phyloP scores from a whole-genome alignment of 2,329 filamentous ascomycete species.

The Colletotrichum incanum region DNA sequence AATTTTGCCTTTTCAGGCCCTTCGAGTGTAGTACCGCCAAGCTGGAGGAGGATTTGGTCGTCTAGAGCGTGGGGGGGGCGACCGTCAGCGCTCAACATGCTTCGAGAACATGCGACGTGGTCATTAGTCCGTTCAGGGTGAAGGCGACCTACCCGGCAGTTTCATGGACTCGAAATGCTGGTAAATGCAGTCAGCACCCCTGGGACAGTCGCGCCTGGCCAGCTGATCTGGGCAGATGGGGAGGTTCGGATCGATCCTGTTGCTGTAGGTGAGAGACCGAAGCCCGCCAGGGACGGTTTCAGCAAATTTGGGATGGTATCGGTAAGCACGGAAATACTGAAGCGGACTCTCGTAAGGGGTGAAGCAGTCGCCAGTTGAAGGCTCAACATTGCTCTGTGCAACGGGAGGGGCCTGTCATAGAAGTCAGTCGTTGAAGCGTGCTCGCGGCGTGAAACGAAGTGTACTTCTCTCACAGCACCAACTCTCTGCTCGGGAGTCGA shows the following conservation, averaged over 20 bases:
- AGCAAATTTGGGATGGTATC: constrained; percentile 86
- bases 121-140: constrained; percentile 38
- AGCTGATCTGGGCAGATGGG: constrained; percentile 85
- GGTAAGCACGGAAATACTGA: constrained; percentile 86
- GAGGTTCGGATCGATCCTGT: constrained; percentile 84
- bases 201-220: constrained; percentile 77
- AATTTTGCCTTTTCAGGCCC: constrained; percentile 74
- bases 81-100: constrained; percentile 63
- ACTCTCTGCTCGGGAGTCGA: constrained; percentile 48
- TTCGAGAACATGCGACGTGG: constrained; percentile 52
- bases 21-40: constrained; percentile 76
- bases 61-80: constrained; percentile 66
- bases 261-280: constrained; percentile 93
- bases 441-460: constrained; percentile 50
- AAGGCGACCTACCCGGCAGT: constrained; percentile 78
- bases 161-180: constrained; percentile 86
- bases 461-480: constrained; percentile 60
- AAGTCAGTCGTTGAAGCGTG: constrained; percentile 45
- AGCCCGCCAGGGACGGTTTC: constrained; percentile 81
- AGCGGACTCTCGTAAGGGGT: constrained; percentile 87
- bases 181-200: constrained; percentile 79
- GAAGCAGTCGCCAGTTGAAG: constrained; percentile 44
- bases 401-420: constrained; percentile 11
- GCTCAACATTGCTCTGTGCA: constrained; percentile 41
- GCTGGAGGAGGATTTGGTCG: constrained; percentile 80